Conservation (phyloP, 1,139 yeast genomes). For the Blastobotrys apis region DNA sequence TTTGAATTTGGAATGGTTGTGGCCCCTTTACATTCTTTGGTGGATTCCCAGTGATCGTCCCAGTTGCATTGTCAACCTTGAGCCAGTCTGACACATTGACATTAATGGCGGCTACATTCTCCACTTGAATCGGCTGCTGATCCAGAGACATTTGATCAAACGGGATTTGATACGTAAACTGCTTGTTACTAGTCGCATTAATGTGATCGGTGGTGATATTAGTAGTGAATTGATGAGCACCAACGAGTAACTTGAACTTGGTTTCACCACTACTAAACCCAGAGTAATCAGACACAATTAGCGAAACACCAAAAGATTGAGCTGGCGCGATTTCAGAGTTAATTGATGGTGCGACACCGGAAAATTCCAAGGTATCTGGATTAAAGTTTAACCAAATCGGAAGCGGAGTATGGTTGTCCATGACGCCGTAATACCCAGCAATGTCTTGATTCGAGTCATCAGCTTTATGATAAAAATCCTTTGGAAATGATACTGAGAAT, state of each 20-base stretch:
- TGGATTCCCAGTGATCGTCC: conserved; percentile 49
- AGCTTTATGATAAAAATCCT: conserved; percentile 49
- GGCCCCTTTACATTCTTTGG: conserved; percentile 43
- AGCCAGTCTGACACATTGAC: conserved; percentile 51
- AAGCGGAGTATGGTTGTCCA: conserved; percentile 75
- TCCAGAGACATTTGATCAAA: conserved; percentile 57
- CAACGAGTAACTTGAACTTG: conserved; percentile 68
- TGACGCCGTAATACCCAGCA: conserved; percentile 76
- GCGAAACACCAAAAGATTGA: conserved; percentile 60
- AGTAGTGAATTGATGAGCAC: conserved; percentile 82
- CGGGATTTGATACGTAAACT: conserved; percentile 58
- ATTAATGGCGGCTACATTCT: conserved; percentile 53
- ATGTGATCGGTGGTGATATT: conserved; percentile 42
- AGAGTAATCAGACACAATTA: conserved; percentile 72
- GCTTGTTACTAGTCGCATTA: conserved; percentile 62
- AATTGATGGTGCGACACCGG: conserved; percentile 85
- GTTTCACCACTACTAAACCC: conserved; percentile 75
- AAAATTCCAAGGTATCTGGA: conserved; percentile 53
- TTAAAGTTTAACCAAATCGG: conserved; percentile 84
- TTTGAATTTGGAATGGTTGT: conserved; percentile 48
- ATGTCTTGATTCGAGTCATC: conserved; percentile 30
- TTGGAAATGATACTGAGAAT: conserved; percentile 60
- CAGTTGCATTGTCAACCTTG: conserved; percentile 41
- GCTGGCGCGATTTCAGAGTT: conserved; percentile 88
- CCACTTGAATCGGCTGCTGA: conserved; percentile 42